A percentile compares a stretch with the other conserved stretches of the same genome.
Conservation (phyloP, 345 rosid genomes). For the Nasturtium officinale region DNA sequence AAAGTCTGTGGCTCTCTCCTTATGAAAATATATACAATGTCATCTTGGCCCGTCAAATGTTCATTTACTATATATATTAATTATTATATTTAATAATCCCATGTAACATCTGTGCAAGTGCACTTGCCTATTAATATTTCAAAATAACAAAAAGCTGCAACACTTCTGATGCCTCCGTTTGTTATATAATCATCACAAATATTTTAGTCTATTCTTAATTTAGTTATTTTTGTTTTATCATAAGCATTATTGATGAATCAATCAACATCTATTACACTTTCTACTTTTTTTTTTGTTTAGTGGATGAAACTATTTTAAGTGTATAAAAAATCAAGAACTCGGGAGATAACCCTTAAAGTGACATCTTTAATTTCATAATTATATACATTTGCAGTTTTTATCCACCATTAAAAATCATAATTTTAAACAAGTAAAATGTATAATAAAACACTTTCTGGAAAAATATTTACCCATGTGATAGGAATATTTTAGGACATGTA, state of each 20-base stretch:
- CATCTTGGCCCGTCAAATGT: conserved; percentile 40
- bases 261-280: conserved; percentile 28
- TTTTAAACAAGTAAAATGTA: too few relatives aligned
- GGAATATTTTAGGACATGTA: background rate
- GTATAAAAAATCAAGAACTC: background rate
- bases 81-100: conserved; percentile 27
- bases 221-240: conserved; percentile 25
- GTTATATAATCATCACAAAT: conserved; percentile 26
- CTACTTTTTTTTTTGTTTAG: conserved; percentile 15
- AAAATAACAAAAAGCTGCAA: conserved; percentile 39
- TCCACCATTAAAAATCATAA: background rate
- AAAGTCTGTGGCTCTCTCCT: conserved; percentile 42
- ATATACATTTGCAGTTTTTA: too few relatives aligned
- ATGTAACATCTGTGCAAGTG: conserved; percentile 37
- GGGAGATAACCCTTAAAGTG: background rate
- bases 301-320: background rate
- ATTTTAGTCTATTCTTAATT: conserved; percentile 29
- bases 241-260: conserved; percentile 20
- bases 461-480: too few relatives aligned
- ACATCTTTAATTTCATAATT: background rate
- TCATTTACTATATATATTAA: conserved; percentile 32
- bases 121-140: conserved; percentile 25
- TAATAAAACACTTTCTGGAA: background rate
- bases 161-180: conserved; percentile 31
- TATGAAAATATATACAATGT: conserved; percentile 35